These are phyloP conservation scores for Fremontodendron californicum DNA, from an alignment of 345 rosid genomes.

Conservation along the genomic window DNA sequence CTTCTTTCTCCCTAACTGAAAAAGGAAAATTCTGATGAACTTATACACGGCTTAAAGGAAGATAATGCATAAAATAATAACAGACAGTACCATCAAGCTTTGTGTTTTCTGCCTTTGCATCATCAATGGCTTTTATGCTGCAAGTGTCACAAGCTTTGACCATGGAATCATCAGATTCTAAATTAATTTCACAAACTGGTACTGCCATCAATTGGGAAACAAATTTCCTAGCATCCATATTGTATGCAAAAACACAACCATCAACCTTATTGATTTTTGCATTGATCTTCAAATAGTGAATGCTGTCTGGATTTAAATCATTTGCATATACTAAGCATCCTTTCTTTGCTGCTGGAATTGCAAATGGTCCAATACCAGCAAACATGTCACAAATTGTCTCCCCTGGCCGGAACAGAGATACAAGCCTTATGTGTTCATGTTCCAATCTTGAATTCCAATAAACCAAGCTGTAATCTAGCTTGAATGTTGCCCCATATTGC, in stretches of 20 bases:
- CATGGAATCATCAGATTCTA: slow-evolving; percentile 32
- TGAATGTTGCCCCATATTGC: slow-evolving; percentile 87
- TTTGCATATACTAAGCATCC: slow-evolving; percentile 91
- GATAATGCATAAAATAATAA: slow-evolving; percentile 9
- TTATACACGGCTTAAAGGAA: not conserved
- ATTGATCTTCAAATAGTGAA: slow-evolving; percentile 74
- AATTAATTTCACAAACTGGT: slow-evolving; percentile 35
- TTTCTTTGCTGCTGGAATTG: slow-evolving; percentile 88
- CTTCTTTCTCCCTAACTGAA: slow-evolving; percentile 37
- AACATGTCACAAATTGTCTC: slow-evolving; percentile 93
- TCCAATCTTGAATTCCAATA: slow-evolving; percentile 97
- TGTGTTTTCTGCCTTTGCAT: slow-evolving; percentile 15
- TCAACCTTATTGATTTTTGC: slow-evolving; percentile 84
- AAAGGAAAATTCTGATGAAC: slow-evolving; percentile 3
- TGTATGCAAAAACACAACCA: slow-evolving; percentile 49
- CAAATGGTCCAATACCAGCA: slow-evolving; percentile 96
- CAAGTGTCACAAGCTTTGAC: slow-evolving; percentile 27
- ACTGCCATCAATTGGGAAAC: slow-evolving; percentile 50
- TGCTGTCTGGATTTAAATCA: slow-evolving; percentile 82
- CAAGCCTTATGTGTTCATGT: slow-evolving; percentile 81
- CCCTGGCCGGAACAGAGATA: slow-evolving; percentile 68
- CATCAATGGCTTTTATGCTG: slow-evolving; percentile 13
- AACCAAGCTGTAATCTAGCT: slow-evolving; percentile 80
- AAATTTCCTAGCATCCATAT: slow-evolving; percentile 90
- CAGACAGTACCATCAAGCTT: slow-evolving; percentile 36